A percentile compares a stretch with the other conserved stretches of the same genome.
Conservation (phyloP, 2,329 filamentous ascomycete species). For the Epichloe scottii region DNA sequence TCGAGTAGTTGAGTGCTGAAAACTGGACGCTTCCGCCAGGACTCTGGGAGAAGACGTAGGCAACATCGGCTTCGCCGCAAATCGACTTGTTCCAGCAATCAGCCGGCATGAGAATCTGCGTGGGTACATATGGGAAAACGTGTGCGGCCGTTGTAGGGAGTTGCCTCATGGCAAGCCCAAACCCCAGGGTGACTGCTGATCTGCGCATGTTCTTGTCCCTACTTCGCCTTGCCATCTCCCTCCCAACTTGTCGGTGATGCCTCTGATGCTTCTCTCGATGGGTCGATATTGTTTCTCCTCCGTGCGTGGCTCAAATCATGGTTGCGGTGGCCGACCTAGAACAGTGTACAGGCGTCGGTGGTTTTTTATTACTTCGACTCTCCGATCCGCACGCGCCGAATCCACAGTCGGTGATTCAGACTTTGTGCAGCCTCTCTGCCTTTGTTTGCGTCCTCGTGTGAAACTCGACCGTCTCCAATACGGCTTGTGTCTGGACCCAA, state of each 20-base stretch:
- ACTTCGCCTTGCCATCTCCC: not conserved
- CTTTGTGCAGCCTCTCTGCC: not conserved
- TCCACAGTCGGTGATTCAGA: no score
- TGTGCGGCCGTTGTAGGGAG: constrained; percentile 22
- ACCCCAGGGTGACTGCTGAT: not conserved
- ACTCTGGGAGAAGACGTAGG: constrained; percentile 58
- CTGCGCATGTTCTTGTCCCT: not conserved
- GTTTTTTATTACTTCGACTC: no score
- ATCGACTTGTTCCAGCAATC: constrained; percentile 28
- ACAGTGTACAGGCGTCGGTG: not conserved
- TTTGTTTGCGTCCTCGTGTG: not conserved
- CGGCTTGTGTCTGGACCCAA: no score
- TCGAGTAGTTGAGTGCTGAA: constrained; percentile 52
- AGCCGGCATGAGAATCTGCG: constrained; percentile 51
- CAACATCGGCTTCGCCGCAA: constrained; percentile 31
- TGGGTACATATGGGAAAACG: constrained; percentile 64
- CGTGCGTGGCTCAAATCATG: not conserved
- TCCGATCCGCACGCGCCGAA: no score
- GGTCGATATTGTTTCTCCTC: not conserved
- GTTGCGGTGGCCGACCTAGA: not conserved
- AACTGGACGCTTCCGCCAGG: constrained; percentile 36
- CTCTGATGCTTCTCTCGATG: not conserved
- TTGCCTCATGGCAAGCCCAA: constrained; percentile 3
- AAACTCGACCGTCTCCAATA: not conserved
- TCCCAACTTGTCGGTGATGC: not conserved